Evolutionary conservation across 805 yeast genomes (phyloP).

Genomic region (Cyberlindnera euphorbiae): DNA sequence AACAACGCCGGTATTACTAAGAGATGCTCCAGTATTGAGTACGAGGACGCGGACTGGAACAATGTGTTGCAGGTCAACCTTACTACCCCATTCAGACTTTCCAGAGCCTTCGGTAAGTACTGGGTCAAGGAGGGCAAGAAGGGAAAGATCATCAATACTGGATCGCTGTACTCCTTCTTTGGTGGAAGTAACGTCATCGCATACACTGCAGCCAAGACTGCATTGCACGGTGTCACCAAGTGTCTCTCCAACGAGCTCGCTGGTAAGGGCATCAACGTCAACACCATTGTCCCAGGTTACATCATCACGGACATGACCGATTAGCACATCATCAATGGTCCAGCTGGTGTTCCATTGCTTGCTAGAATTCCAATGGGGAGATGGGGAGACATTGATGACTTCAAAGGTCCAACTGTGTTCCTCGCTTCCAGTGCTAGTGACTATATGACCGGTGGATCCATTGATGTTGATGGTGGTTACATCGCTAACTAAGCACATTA

Average conservation of each 20-base stretch:
- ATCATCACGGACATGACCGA: constrained; percentile 42
- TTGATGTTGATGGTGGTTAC: constrained; percentile 23
- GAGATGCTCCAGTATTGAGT: constrained; percentile 46
- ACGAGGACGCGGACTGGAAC: constrained; percentile 48
- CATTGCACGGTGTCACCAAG: constrained; percentile 62
- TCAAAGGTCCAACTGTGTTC: constrained; percentile 73
- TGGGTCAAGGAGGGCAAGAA: constrained; percentile 46
- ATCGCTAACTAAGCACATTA: not conserved
- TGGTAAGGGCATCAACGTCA: constrained; percentile 38
- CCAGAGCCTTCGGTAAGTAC: constrained; percentile 63
- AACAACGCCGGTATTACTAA: constrained; percentile 88
- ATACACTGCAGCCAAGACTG: constrained; percentile 85
- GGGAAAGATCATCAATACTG: constrained; percentile 81
- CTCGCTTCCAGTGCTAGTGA: constrained; percentile 74
- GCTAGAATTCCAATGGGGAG: constrained; percentile 41
- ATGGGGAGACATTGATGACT: constrained; percentile 47
- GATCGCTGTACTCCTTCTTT: constrained; percentile 49
- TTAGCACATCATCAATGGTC: constrained; percentile 25
- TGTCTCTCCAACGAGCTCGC: constrained; percentile 63
- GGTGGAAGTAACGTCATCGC: constrained; percentile 41
- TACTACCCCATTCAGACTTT: constrained; percentile 72
- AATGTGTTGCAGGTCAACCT: constrained; percentile 69
- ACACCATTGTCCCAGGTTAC: constrained; percentile 48
- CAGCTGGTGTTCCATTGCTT: constrained; percentile 25
- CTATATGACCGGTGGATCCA: not conserved